Evolutionary conservation across 2,329 filamentous ascomycete species (phyloP).

Genomic region (Lasiodiplodia theobromae): DNA sequence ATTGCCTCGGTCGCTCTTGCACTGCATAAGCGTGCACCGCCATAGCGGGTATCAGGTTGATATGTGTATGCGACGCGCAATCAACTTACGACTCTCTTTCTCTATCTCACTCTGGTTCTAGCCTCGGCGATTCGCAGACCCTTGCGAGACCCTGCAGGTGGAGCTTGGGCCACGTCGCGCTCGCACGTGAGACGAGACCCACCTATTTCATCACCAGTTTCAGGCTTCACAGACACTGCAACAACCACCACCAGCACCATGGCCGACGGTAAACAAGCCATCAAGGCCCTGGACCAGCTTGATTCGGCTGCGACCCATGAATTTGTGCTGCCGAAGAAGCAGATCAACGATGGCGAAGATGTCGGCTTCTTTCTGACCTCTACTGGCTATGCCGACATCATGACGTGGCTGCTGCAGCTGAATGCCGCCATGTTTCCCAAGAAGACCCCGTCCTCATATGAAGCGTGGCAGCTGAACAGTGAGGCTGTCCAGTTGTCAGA

Average conservation of each 20-base stretch:
- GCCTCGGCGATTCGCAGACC: slow-evolving; percentile 3
- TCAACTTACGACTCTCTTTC: not conserved
- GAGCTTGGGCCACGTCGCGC: slow-evolving; percentile 30
- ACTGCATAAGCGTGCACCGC: not conserved
- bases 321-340: slow-evolving; percentile 76
- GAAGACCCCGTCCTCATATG: slow-evolving; percentile 54
- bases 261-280: slow-evolving; percentile 19
- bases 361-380: slow-evolving; percentile 81
- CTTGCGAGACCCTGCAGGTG: slow-evolving; percentile 15
- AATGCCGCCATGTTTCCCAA: slow-evolving; percentile 85
- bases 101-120: not conserved
- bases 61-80: not conserved
- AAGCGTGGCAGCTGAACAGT: slow-evolving; percentile 60
- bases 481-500: slow-evolving; percentile 57
- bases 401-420: slow-evolving; percentile 86
- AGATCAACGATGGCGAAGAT: slow-evolving; percentile 85
- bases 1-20: not conserved
- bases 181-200: slow-evolving; percentile 19
- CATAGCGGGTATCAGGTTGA: not conserved
- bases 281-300: slow-evolving; percentile 37
- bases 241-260: slow-evolving; percentile 17
- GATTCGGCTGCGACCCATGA: slow-evolving; percentile 35
- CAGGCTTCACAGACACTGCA: slow-evolving; percentile 10
- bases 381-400: slow-evolving; percentile 85
- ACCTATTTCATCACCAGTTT: slow-evolving; percentile 24